Evolutionary conservation across 371 early-diverging fungal genomes (phyloP), one percentile per base, ranked within the genome.

Genomic region (Mucor saturninus): DNA sequence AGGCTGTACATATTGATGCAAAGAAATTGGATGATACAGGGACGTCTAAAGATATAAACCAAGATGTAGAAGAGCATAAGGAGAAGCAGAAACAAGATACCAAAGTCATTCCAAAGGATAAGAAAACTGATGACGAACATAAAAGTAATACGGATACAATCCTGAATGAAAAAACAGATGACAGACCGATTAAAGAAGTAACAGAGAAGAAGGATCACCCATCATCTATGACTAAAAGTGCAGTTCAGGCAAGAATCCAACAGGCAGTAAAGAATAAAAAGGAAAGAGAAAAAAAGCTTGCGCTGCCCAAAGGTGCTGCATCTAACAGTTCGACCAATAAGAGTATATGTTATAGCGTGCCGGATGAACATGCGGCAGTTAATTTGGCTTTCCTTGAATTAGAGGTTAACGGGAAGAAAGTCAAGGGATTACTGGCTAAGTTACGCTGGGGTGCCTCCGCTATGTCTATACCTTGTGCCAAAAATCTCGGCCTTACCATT

Each of bases 401-500:
- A 3, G 14, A 37, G 28, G 29, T 75, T 1, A 62, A 67, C 28
- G 65, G 58, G 2, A 60, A 64, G 28, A 66, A 32, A 4, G 67
- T 72, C 8, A 56, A 52, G 10, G 72, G 64, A 3, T 21, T 75
- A n/a, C 35, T 75, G 28, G 67, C 75, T 3, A 69, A 69, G 21
- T 14, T 62, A 8, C 42, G 65, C n/a, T 75, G 75, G 75, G 63
- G 63, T 14, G 52, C 56, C 4, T 75, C 75, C 0, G 75, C 65
- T 9, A 72, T 75, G 13, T 66, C 75, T 3, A 5, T 64, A 3
- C 67, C 63, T 8, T 67, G 71, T 38, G 64, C 32, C 0, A 39
- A 63, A 31, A 45, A 65, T 29, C 48, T 71, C 5, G 61, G 52
- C 1, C 46, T 74, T 3, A 8, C 43, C 0, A 42, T 71, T 15